Evolutionary conservation across 2,329 filamentous ascomycete species (phyloP), one percentile per base, ranked within the genome.

Genomic region (Phoma sp.): DNA sequence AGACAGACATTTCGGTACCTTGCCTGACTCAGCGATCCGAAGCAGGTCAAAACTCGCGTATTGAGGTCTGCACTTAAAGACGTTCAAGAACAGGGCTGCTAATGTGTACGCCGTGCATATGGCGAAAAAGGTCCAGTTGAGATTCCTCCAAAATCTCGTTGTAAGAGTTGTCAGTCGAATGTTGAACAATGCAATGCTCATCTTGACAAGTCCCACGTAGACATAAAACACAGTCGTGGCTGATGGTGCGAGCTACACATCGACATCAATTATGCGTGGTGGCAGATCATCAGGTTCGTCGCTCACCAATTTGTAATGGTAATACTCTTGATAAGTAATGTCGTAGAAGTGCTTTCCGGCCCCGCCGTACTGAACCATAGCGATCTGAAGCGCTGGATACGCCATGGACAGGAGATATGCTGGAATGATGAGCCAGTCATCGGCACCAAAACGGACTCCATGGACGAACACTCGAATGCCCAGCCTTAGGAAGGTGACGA

Each of bases 361-460:
- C 15, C 49, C 49, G 8, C 49, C 49, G 24, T 51, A 45, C 33
- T 45, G 40, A 15, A 51, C 49, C 49, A 51, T 51, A 27, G 49
- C 40, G 12, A 51, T 51, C n/a, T 51, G 49, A 15, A 51, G 49
- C 35, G 49, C 41, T 40, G 49, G 40, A 17, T 51, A 51, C 19
- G 40, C 40, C 40, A 51, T 51, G 35, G 49, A 32, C 19, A 51
- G 49, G 33, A 51, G 40, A 33, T 51, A 51, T 19, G 49, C 49
- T 19, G 49, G 49, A 35, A 51, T 51, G 41, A 51, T 45, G 33
- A 51, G 49, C 49, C 49, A 51, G 49, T 51, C 49, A 35, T 51
- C 49, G 25, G 49, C 49, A 35, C 49, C 49, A n/a, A 51, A 51
- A 25, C 41, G 49, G 35, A 51, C 40, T 6, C 49, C 40, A 27